Evolutionary conservation across 148 eudicot genomes (phyloP), one percentile per base, ranked within the genome.

Genomic region (Rhododendron williamsianum): DNA sequence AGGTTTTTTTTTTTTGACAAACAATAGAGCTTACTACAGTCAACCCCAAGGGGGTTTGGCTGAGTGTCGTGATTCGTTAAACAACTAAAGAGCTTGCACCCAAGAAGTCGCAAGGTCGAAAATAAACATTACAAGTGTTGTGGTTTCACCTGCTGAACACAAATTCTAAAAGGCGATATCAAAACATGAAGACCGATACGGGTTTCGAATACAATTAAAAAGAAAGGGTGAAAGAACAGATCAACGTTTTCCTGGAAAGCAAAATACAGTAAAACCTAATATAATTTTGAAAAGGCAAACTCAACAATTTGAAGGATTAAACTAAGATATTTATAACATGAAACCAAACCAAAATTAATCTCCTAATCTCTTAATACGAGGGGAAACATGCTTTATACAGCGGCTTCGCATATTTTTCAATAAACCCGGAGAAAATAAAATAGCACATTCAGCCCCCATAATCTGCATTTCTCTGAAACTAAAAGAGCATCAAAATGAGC

Each of bases 401-500:
- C 27, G 52, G 81, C 45, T 73, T 52, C 25, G 45, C 87, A 79
- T 21, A 46, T 41, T 38, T 35, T 6, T 9, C n/a, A 4, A 2
- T 38, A 25, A n/a, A 36, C 11, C 78, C 43, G 5, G n/a, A 58
- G 45, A 86, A 27, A 46, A n/a, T 63, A 54, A 78, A 76, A n/a
- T 30, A 60, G 80, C 45, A 67, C 49, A 79, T 67, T 76, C 78
- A 38, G 25, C 71, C 78, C 71, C 83, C 81, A 19, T 16, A 67
- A 83, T 48, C 78, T 23, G 76, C 78, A 23, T 36, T 49, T 27
- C 38, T 67, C 23, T 27, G 60, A 41, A 46, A 38, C 56, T 49
- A 69, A 82, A 73, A 38, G 52, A 60, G 9, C 76, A 89, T 85
- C 86, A 86, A 84, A 88, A 63, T 45, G 92, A 85, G 58, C 97